phyloP scores from a whole-genome alignment of 1,284 basidiomycete species.

The Abortiporus biennis region DNA sequence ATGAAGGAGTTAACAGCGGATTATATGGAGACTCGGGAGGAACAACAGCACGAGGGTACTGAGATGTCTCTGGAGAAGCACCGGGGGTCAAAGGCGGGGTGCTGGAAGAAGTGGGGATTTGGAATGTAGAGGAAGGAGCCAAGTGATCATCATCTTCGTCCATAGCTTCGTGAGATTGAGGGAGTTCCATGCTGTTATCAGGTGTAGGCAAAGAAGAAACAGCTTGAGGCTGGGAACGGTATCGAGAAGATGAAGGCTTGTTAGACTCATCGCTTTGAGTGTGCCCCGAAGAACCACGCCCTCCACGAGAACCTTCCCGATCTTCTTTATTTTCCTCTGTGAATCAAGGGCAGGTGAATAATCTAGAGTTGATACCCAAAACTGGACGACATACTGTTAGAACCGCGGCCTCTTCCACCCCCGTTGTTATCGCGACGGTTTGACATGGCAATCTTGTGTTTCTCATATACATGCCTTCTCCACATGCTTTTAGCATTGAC shows the following conservation, averaged over 20 bases:
- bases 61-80: slow-evolving; percentile 13
- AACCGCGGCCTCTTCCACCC: slow-evolving; percentile 41
- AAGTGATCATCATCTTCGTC: slow-evolving; percentile 3
- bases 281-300: not conserved
- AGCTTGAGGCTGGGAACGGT: no score
- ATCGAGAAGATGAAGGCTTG: not conserved
- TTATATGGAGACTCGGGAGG: slow-evolving; percentile 63
- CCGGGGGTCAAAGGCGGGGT: slow-evolving; percentile 26
- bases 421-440: slow-evolving; percentile 68
- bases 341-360: not conserved
- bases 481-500: slow-evolving; percentile 86
- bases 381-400: slow-evolving; percentile 41
- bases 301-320: not conserved
- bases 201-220: no score
- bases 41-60: slow-evolving; percentile 14
- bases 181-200: not conserved
- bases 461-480: slow-evolving; percentile 78
- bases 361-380: not conserved
- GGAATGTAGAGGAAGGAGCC: no score
- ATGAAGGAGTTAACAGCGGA: slow-evolving; percentile 62
- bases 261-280: not conserved
- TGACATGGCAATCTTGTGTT: slow-evolving; percentile 81
- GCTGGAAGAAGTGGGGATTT: slow-evolving; percentile 13
- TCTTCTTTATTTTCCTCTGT: slow-evolving; percentile 23
- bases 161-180: slow-evolving; percentile 5